Conservation (phyloP, 257 asterid species). For the Solanum pennellii region DNA sequence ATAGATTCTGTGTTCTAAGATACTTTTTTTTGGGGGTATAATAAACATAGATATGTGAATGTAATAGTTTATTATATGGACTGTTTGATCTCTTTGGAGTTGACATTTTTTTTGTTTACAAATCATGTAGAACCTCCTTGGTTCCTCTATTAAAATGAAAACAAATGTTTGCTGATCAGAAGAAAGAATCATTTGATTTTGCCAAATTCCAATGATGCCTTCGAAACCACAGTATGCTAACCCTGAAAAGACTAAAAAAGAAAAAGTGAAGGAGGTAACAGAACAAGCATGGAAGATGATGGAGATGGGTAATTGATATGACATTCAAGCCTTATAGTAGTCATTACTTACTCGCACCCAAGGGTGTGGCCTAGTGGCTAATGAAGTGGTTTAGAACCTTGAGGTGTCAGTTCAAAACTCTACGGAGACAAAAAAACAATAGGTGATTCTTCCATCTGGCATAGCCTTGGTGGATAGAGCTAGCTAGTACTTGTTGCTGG, state of each 20-base stretch:
- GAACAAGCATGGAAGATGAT: neutral
- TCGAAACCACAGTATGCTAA: neutral
- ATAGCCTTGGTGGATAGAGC: neutral
- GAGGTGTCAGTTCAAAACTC: neutral
- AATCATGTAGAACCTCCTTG: neutral
- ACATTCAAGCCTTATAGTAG: neutral
- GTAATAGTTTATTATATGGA: neutral
- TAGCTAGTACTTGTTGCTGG: neutral
- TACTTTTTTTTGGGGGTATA: neutral
- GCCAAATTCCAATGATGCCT: neutral
- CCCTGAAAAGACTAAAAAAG: neutral
- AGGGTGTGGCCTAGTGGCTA: neutral
- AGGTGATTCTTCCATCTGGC: neutral
- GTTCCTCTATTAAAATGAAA: neutral
- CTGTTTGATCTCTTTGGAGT: neutral
- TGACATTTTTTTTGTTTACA: neutral
- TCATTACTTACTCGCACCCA: neutral
- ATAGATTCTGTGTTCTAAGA: neutral
- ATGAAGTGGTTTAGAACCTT: neutral
- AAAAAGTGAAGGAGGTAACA: neutral
- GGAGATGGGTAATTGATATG: neutral
- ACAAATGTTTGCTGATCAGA: neutral
- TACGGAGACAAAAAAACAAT: neutral
- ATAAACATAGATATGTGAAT: neutral
- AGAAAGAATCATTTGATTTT: neutral